Evolutionary conservation across 768 basidiomycete genomes (phyloP).

Genomic region (Mycena olivaceomarginata): DNA sequence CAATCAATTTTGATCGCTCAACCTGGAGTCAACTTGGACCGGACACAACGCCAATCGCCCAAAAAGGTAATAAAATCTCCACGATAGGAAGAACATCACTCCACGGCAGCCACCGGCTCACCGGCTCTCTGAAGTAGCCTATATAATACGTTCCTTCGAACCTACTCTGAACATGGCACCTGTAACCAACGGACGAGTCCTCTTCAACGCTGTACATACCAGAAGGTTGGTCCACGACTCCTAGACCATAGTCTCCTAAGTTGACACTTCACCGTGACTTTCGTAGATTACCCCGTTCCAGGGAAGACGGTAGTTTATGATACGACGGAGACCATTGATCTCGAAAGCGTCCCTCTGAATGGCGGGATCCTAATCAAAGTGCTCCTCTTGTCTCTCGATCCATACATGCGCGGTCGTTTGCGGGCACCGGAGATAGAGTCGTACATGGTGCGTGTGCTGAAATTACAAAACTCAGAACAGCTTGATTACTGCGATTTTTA

Average conservation of each 20-base stretch:
- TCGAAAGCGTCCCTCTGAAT: slow-evolving; percentile 64
- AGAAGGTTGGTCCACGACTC: slow-evolving; percentile 3
- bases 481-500: neutral
- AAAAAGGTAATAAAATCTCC: no score
- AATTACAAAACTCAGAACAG: neutral
- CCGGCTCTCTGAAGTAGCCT: no score
- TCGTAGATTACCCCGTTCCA: slow-evolving; percentile 62
- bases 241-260: no score
- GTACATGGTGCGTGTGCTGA: slow-evolving; percentile 44
- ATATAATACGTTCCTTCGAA: neutral
- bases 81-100: no score
- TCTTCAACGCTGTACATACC: slow-evolving; percentile 27
- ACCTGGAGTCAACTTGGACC: no score
- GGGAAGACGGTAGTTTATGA: slow-evolving; percentile 70
- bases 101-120: no score
- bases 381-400: slow-evolving; percentile 66
- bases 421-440: slow-evolving; percentile 50
- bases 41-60: no score
- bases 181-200: slow-evolving; percentile 25
- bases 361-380: slow-evolving; percentile 71
- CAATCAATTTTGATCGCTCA: no score
- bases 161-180: slow-evolving; percentile 12
- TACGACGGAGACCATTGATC: no score
- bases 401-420: slow-evolving; percentile 65
- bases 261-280: no score